Percentiles rank a stretch among this genome's conserved stretches.
These are phyloP conservation scores for Boletellus deceptivus DNA, from an alignment of 1,284 basidiomycete genomes.

Conservation along the genomic window DNA sequence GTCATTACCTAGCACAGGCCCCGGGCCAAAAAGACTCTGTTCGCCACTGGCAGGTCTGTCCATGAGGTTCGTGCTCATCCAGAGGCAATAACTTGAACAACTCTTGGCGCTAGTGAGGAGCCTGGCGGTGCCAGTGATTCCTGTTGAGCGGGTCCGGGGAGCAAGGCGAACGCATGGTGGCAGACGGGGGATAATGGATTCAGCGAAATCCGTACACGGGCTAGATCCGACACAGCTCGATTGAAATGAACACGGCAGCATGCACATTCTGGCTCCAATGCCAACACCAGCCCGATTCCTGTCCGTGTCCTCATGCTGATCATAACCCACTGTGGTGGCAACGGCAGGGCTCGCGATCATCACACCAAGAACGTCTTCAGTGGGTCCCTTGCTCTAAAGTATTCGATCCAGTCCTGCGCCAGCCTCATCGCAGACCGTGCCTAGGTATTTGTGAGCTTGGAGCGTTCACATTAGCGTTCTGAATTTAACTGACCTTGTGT, in stretches of 20 bases:
- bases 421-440: background rate
- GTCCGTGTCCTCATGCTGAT: conserved; percentile 16
- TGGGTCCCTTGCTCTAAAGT: background rate
- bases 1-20: background rate
- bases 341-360: background rate
- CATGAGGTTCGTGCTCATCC: conserved; percentile 5
- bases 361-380: background rate
- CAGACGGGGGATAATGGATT: background rate
- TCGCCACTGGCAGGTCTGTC: background rate
- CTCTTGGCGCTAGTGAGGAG: background rate
- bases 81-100: background rate
- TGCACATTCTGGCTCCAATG: background rate
- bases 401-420: background rate
- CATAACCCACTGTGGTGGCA: background rate
- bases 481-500: conserved; percentile 2
- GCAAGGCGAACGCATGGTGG: conserved; percentile 10
- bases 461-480: background rate
- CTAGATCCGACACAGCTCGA: background rate
- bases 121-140: background rate
- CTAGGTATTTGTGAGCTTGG: conserved; percentile 16
- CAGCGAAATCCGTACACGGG: too few relatives aligned
- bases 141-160: background rate
- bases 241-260: too few relatives aligned
- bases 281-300: background rate
- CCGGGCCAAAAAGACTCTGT: background rate